Base-by-base conservation (phyloP, 768 basidiomycete species). In the Podaxis rugospora region DNA sequence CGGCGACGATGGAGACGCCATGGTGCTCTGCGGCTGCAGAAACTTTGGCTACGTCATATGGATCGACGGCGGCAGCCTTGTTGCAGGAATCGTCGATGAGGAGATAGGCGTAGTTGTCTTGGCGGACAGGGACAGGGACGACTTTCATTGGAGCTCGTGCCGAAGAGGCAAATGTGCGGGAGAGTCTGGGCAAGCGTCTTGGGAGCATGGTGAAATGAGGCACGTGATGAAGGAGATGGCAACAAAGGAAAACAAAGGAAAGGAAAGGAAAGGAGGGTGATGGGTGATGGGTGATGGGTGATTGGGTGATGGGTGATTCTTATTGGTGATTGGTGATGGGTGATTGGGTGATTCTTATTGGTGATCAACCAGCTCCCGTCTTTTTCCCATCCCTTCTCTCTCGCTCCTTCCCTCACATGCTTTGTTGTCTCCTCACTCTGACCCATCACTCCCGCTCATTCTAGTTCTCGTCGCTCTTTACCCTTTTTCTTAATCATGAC, bases 21-120 rank as follows among this genome's bases (percentile, higher is more conserved):
- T 83, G 81, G 9, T 76, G 72, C 46, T 85, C 73, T 1, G 91
- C 93, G 1, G 82, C 84, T 0, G 78, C 82, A 37, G 78, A 69
- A 2, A 95, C 85, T 68, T 87, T 91, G 47, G 80, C 69, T 0
- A 92, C 83, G 66, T 94, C 90, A 69, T 80, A 94, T 0, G 89
- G 86, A 71, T 95, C 93, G 62, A 95, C 82, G 0, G 84, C 89
- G 0, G 90, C 91, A 1, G 93, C 92, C 57, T 80, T 81, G 57
- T 81, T 84, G 4, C 84, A 79, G 1, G 75, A 65, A 55, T 87
- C 82, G 72, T 93, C 92, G 62, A 93, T 75, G 74, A 94, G 75
- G 16, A 93, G 79, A 70, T 93, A 93, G 9, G 92, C 89, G 66
- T 93, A 94, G 71, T 95, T 95, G 72, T 94, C 92, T 32, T 83